These are phyloP conservation scores for Tetrahymena malaccensis DNA, from an alignment of 73 alveolate genomes.

Conservation along the genomic window DNA sequence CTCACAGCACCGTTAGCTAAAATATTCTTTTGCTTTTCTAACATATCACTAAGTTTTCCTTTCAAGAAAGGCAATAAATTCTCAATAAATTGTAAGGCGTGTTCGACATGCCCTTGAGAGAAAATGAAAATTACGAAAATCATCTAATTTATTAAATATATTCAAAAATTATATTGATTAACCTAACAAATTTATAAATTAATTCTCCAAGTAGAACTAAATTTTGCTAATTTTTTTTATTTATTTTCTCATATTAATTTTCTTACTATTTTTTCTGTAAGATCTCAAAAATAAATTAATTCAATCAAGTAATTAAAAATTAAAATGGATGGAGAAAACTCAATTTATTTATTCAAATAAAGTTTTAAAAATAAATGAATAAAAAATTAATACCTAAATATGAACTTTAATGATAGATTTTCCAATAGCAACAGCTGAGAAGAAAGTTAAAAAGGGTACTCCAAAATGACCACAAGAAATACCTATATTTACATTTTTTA, in stretches of 20 bases:
- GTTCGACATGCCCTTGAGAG: conserved; percentile 56
- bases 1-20: conserved; percentile 43
- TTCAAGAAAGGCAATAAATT: conserved; percentile 37
- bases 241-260: not conserved
- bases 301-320: not conserved
- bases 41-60: conserved; percentile 30
- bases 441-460: conserved; percentile 68
- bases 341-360: conserved; percentile 1
- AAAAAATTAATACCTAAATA: conserved; percentile 27
- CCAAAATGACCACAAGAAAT: conserved; percentile 78
- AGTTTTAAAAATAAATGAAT: not conserved
- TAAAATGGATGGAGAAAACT: not conserved
- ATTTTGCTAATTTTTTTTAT: not conserved
- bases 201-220: not conserved
- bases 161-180: not conserved
- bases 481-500: not conserved
- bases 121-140: conserved; percentile 55
- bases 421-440: conserved; percentile 80
- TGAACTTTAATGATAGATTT: conserved; percentile 72
- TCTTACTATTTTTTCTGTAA: not conserved
- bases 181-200: not conserved
- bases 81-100: conserved; percentile 25
- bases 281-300: not conserved
- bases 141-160: not conserved
- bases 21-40: conserved; percentile 52